Percentiles rank a stretch among this genome's conserved stretches.
phyloP scores from a whole-genome alignment of 1,284 basidiomycete species.

The Vanrija humicola region DNA sequence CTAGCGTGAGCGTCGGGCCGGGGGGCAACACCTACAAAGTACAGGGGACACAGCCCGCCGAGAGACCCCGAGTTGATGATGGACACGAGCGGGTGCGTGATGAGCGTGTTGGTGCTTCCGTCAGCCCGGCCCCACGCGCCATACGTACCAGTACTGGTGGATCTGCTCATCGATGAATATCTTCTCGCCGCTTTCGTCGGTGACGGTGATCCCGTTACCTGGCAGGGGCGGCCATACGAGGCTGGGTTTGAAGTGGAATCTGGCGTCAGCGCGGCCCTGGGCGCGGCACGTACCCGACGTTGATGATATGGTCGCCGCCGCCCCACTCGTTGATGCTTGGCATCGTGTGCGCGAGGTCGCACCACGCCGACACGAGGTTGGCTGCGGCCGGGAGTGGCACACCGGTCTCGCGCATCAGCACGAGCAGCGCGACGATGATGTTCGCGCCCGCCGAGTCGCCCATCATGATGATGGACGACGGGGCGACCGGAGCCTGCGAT shows the following conservation, averaged over 20 bases:
- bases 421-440: slow-evolving; percentile 74
- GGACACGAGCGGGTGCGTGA: slow-evolving; percentile 53
- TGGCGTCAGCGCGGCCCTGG: slow-evolving; percentile 11
- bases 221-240: slow-evolving; percentile 47
- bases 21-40: slow-evolving; percentile 42
- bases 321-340: slow-evolving; percentile 61
- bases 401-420: slow-evolving; percentile 78
- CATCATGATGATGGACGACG: slow-evolving; percentile 73
- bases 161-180: slow-evolving; percentile 48
- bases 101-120: slow-evolving; percentile 49
- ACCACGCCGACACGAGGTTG: slow-evolving; percentile 82
- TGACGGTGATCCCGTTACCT: slow-evolving; percentile 35
- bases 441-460: slow-evolving; percentile 95
- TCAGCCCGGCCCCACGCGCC: not conserved
- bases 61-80: slow-evolving; percentile 53
- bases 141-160: slow-evolving; percentile 51
- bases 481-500: slow-evolving; percentile 69
- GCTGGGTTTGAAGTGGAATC: slow-evolving; percentile 48
- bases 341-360: slow-evolving; percentile 90
- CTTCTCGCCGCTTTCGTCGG: slow-evolving; percentile 30
- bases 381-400: slow-evolving; percentile 81
- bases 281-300: slow-evolving; percentile 23
- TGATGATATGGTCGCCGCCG: slow-evolving; percentile 44
- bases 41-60: slow-evolving; percentile 54
- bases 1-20: slow-evolving; percentile 12